These are phyloP conservation scores for Orbilia ellipsospora DNA, from an alignment of 2,329 filamentous ascomycete species.

Conservation along the genomic window DNA sequence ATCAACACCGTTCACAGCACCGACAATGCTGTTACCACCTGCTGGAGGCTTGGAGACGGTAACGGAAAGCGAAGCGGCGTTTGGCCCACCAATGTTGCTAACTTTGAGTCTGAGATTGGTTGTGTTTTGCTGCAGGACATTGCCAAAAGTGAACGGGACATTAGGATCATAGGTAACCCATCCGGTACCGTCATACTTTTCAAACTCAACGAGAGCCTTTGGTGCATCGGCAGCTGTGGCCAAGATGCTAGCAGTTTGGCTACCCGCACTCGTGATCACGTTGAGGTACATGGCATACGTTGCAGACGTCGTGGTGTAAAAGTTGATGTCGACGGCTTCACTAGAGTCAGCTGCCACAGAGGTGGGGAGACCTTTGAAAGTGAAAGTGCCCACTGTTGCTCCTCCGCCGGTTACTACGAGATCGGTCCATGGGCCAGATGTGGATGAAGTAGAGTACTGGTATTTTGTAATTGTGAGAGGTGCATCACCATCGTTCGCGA, in stretches of 20 bases:
- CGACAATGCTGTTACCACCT: conserved; percentile 65
- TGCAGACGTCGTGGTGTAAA: conserved; percentile 65
- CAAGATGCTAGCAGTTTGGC: conserved; percentile 65
- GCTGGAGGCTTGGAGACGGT: conserved; percentile 72
- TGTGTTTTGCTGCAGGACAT: conserved; percentile 68
- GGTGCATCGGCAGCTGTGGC: conserved; percentile 67
- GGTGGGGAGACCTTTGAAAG: conserved; percentile 65
- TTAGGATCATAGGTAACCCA: conserved; percentile 67
- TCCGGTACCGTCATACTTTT: conserved; percentile 65
- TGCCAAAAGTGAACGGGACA: conserved; percentile 68
- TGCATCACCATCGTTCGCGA: conserved; percentile 67
- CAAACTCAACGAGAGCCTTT: conserved; percentile 68
- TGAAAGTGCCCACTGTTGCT: conserved; percentile 65
- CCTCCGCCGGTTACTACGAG: conserved; percentile 60
- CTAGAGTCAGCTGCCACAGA: conserved; percentile 64
- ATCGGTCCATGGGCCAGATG: conserved; percentile 65
- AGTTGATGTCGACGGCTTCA: conserved; percentile 65
- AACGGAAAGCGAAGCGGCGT: conserved; percentile 64
- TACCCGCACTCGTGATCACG: conserved; percentile 68
- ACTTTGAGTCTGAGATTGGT: conserved; percentile 67
- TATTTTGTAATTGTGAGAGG: conserved; percentile 65
- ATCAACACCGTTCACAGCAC: conserved; percentile 66
- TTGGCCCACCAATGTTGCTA: conserved; percentile 66
- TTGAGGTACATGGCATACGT: conserved; percentile 67
- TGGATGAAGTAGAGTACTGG: conserved; percentile 64